These are phyloP conservation scores for Bryum argenteum DNA, from an alignment of 225 moss, liverwort and hornwort species.

Conservation along the genomic window DNA sequence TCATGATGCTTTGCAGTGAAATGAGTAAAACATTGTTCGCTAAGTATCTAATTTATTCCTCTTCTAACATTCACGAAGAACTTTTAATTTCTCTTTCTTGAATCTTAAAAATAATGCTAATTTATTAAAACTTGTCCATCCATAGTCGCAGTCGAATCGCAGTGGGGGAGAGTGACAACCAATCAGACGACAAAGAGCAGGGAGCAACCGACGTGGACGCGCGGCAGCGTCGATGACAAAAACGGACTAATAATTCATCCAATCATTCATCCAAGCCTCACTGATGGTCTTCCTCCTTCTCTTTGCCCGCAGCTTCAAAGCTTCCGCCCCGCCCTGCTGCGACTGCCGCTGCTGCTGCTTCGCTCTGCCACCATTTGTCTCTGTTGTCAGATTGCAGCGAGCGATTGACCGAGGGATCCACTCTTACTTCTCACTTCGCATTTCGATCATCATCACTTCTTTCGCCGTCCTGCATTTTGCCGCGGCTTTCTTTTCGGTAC, in stretches of 20 bases:
- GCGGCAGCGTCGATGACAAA: slow-evolving; percentile 28
- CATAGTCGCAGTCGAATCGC: not conserved
- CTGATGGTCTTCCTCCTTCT: slow-evolving; percentile 1
- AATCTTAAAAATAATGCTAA: no score
- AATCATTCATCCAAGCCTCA: slow-evolving; percentile 30
- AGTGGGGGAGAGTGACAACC: not conserved
- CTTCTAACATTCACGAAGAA: no score
- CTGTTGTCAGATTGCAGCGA: not conserved
- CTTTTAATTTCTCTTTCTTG: no score
- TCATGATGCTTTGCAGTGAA: no score
- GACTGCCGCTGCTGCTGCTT: not conserved
- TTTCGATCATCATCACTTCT: not conserved
- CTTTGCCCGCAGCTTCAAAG: slow-evolving; percentile 23
- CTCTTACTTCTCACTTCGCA: not conserved
- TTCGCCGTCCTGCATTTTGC: slow-evolving; percentile 1
- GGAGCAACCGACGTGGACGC: slow-evolving; percentile 15
- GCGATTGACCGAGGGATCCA: slow-evolving; percentile 11
- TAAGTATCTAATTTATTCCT: no score
- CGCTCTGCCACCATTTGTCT: not conserved
- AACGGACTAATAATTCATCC: slow-evolving; percentile 22
- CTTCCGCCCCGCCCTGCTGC: not conserved
- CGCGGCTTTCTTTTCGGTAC: slow-evolving; percentile 10
- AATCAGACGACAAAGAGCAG: not conserved
- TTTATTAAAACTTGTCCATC: no score
- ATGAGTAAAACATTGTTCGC: no score